Percentiles rank a stretch among this genome's conserved stretches.
Evolutionary conservation across 1,284 basidiomycete species (phyloP).

Genomic region (Melampsora medusae): DNA sequence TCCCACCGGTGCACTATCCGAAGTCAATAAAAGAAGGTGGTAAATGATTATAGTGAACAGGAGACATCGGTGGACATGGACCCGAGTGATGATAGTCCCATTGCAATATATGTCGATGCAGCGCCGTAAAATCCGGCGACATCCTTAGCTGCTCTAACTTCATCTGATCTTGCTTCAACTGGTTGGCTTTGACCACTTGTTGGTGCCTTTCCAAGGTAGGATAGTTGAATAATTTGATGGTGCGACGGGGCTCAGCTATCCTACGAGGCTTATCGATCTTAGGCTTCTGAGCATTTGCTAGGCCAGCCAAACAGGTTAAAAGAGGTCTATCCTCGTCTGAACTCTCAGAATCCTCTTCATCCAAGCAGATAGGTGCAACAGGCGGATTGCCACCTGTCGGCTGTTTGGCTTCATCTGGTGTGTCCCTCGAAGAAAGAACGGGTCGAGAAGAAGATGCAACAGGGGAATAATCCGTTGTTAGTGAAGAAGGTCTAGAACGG

Average conservation of each 20-base stretch:
- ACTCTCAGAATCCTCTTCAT: conserved; percentile 24
- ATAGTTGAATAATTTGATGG: conserved; percentile 42
- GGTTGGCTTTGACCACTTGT: conserved; percentile 57
- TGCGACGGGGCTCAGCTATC: conserved; percentile 34
- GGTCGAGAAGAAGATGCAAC: not conserved
- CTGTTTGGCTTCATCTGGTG: not conserved
- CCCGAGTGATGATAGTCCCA: conserved; percentile 79
- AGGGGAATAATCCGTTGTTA: not conserved
- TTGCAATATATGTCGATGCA: conserved; percentile 76
- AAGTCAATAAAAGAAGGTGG: conserved; percentile 68
- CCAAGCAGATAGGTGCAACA: not conserved
- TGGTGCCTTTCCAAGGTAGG: conserved; percentile 30
- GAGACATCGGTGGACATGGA: conserved; percentile 61
- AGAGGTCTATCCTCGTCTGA: conserved; percentile 34
- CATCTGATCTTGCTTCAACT: conserved; percentile 65
- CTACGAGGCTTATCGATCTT: conserved; percentile 38
- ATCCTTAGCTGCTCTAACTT: conserved; percentile 65
- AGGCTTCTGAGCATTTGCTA: conserved; percentile 34
- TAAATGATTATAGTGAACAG: conserved; percentile 59
- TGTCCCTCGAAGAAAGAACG: not conserved
- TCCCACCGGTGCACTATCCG: conserved; percentile 73
- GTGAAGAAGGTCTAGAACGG: not conserved
- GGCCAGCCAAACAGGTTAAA: conserved; percentile 27
- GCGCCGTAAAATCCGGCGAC: conserved; percentile 74
- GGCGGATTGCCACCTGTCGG: not conserved